Evolutionary conservation across 2,329 filamentous ascomycete species (phyloP), one percentile per base, ranked within the genome.

Genomic region (Botrytis porri): DNA sequence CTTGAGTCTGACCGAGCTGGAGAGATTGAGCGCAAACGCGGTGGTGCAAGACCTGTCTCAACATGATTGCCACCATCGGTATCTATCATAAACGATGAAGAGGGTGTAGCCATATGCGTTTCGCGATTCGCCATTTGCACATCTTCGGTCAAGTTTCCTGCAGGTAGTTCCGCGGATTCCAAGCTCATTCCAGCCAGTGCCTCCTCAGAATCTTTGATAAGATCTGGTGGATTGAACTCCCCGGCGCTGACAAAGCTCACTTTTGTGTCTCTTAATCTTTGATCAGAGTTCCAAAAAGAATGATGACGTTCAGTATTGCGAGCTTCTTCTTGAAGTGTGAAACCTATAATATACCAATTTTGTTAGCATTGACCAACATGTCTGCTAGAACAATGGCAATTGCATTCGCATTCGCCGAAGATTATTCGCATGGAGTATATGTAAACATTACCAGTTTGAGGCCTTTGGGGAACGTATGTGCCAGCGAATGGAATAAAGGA

Each of bases 241-340:
- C 88, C 88, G 48, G 88, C 89, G 78, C 88, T 89, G 74, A 92
- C 85, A 78, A 92, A 92, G 2, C 82, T 80, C 69, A 92, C 84
- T 37, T 83, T 82, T 71, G 85, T 83, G 77, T 90, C 82, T 73
- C 90, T 85, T 67, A 92, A 83, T 75, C 85, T 85, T 67, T 82
- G 81, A 74, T 84, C 83, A 4, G 84, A 80, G 72, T 84, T 83
- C 80, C 85, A 86, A 63, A 83, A 80, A 43, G 82, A 82, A 59
- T 82, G 82, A 76, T 87, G 85, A 29, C 81, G 83, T 78, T 86
- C 86, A 20, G 87, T 88, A 77, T 88, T 89, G 35, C 84, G 84
- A 51, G 88, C 88, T 80, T 89, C 88, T 76, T 90, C 86, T 75
- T 84, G 83, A 80, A 91, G 70, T 18, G 80, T 80, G 67, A 80